Evolutionary conservation across 2,329 filamentous ascomycete species (phyloP).

Genomic region (Emergomyces pasteurianus): DNA sequence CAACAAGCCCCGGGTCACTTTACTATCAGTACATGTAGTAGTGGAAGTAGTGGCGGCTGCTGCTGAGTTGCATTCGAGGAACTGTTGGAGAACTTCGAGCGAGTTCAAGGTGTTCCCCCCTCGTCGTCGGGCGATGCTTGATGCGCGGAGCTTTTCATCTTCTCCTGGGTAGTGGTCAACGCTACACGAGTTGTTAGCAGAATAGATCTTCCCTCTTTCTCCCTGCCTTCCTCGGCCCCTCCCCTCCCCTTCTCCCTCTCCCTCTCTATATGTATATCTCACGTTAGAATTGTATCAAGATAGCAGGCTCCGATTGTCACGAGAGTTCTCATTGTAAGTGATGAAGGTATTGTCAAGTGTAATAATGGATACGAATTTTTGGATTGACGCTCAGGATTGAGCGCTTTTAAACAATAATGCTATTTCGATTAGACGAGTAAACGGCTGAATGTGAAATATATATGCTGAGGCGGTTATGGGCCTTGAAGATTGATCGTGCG

Average conservation of each 20-base stretch:
- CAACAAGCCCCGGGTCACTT: not conserved
- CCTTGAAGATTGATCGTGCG: not conserved
- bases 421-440: not conserved
- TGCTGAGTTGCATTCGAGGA: conserved; percentile 26
- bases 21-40: not conserved
- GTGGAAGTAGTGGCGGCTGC: not conserved
- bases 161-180: conserved; percentile 56
- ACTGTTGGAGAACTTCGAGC: conserved; percentile 57
- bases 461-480: not conserved
- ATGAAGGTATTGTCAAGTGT: not conserved
- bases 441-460: not conserved
- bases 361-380: not conserved
- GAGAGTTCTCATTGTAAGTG: conserved; percentile 39
- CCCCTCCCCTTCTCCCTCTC: not conserved
- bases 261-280: conserved; percentile 14
- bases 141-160: conserved; percentile 61
- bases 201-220: no score
- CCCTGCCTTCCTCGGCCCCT: no score
- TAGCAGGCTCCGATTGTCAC: conserved; percentile 55
- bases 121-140: conserved; percentile 45
- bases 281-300: conserved; percentile 55
- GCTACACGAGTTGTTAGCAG: conserved; percentile 36
- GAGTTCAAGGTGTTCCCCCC: conserved; percentile 65
- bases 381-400: not conserved
- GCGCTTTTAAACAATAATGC: not conserved